Base-by-base conservation (phyloP, 352 stramenopile species). In the Phytophthora quininea region DNA sequence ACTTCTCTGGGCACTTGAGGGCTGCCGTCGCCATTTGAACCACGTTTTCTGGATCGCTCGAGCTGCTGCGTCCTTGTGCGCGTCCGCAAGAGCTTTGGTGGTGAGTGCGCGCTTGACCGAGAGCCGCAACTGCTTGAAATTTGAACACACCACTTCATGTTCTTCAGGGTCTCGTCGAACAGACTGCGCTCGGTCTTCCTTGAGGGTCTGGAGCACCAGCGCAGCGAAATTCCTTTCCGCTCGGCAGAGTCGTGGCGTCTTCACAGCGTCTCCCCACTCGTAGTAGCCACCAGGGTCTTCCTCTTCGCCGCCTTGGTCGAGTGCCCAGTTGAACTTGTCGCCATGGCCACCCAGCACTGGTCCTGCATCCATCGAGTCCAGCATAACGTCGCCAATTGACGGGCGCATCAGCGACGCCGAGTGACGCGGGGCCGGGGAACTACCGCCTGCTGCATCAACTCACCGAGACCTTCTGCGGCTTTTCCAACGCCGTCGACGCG, bases 11-110 rank as follows among this genome's bases (percentile, higher is more conserved):
- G 19, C 19, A 24, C 19, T 24, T 24, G 19, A 24, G 19, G 19
- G 19, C 35, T 30, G 50, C 12, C 19, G 50, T 35, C 57, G 62
- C n/a, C 32, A 51, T 14, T 42, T 46, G 31, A 54, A 54, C 57
- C 57, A 76, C 42, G 33, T 57, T 11, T 51, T 43, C 54, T 69
- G 58, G 24, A 76, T 62, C 30, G 47, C 67, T 52, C 14, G 50
- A 43, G 32, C 35, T 2, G 51, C 54, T 5, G 58, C 51, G 50
- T 69, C 47, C 3, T 54, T 29, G 32, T 30, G 29, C 15, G 14
- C 50, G 15, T 57, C 50, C 4, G 47, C 15, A 19, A 46, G 50
- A 11, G 31, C 12, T 9, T 57, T 45, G n/a, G 24, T 52, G 29
- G 14, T 47, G 43, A 51, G 58, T 54, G 37, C 50, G 33, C 50